These are phyloP conservation scores for Clonostachys chloroleuca DNA, from an alignment of 2,329 filamentous ascomycete genomes.

Conservation along the genomic window DNA sequence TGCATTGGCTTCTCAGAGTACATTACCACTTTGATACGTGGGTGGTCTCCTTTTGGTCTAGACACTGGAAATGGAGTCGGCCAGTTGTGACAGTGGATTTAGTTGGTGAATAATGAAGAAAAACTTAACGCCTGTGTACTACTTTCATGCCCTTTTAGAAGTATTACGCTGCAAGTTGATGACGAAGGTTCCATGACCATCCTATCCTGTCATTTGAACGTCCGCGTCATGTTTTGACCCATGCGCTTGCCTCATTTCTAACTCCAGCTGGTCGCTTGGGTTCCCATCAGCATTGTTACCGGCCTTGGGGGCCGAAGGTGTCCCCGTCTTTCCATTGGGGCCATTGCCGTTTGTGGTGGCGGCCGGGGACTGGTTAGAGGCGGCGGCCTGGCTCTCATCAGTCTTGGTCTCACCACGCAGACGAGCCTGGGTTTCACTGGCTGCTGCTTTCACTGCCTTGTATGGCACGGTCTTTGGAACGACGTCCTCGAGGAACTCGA, in stretches of 20 bases:
- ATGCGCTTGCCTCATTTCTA: conserved; percentile 46
- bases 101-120: neutral
- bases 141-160: too few species aligned
- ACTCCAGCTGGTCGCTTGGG: conserved; percentile 48
- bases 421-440: conserved; percentile 24
- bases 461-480: conserved; percentile 83
- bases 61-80: neutral
- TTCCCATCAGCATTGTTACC: conserved; percentile 19
- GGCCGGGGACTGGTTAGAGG: conserved; percentile 5
- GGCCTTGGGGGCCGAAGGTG: neutral
- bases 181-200: too few species aligned
- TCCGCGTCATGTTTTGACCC: conserved; percentile 37
- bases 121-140: neutral
- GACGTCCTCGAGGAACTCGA: conserved; percentile 90
- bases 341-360: conserved; percentile 16
- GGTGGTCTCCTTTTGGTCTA: neutral
- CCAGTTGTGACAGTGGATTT: neutral
- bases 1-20: neutral
- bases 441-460: conserved; percentile 69
- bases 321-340: conserved; percentile 15
- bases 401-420: conserved; percentile 30
- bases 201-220: conserved; percentile 55
- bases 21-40: neutral
- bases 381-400: conserved; percentile 12
- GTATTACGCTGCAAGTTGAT: too few species aligned